Conservation (phyloP, 139 green algal genomes). For the Micractinium sp. region DNA sequence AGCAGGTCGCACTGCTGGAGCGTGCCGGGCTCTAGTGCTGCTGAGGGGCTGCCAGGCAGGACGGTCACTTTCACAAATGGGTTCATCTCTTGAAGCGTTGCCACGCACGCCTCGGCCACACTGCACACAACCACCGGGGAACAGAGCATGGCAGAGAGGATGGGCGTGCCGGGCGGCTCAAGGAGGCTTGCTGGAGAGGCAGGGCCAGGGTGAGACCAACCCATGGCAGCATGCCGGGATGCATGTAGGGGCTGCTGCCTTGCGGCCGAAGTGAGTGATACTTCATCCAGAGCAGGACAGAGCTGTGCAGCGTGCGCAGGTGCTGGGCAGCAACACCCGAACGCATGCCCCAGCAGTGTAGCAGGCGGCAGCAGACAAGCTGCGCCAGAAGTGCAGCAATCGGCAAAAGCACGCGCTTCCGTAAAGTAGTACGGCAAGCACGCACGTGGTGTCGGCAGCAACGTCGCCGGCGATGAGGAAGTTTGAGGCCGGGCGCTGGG, state of each 20-base stretch:
- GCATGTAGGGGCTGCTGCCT: too few relatives aligned
- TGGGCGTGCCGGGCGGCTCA: not conserved
- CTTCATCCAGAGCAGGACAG: not conserved
- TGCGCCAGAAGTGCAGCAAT: not conserved
- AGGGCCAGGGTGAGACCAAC: too few relatives aligned
- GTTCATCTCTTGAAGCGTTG: slow-evolving; percentile 88
- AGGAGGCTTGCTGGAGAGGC: not conserved
- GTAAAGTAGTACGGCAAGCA: not conserved
- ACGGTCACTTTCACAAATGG: slow-evolving; percentile 76
- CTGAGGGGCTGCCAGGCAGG: slow-evolving; percentile 22
- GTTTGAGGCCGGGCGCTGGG: slow-evolving; percentile 50
- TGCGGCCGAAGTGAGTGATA: too few relatives aligned
- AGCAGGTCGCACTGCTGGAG: slow-evolving; percentile 60
- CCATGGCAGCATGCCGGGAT: too few relatives aligned
- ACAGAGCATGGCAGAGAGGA: not conserved
- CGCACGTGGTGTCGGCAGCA: slow-evolving; percentile 27
- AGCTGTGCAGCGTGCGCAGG: not conserved
- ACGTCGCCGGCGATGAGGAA: slow-evolving; percentile 72
- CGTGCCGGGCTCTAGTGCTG: not conserved
- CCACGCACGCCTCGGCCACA: slow-evolving; percentile 65
- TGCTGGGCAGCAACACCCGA: not conserved
- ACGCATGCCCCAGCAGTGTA: too few relatives aligned
- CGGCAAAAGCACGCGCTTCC: not conserved
- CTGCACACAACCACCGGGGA: slow-evolving; percentile 19
- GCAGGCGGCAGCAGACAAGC: too few relatives aligned